phyloP scores from a whole-genome alignment of 163 green algal genomes.

The Prototheca cutis region DNA sequence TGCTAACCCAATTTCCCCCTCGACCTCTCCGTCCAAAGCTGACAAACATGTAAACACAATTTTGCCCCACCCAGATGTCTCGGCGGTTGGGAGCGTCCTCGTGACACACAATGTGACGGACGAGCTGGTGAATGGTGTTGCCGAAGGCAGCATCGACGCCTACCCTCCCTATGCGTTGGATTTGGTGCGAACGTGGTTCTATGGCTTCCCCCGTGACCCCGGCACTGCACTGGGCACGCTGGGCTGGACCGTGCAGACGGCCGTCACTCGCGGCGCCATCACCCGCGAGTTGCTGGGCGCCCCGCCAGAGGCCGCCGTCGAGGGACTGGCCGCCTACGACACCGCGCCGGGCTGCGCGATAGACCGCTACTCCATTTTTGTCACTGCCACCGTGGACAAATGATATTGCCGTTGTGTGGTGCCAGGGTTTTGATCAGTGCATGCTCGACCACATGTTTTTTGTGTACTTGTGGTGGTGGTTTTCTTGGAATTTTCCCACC shows the following conservation, averaged over 20 bases:
- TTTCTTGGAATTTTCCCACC: too few relatives aligned
- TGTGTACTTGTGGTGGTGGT: too few relatives aligned
- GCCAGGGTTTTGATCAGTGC: too few relatives aligned
- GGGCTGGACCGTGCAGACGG: background rate
- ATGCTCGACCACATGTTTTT: too few relatives aligned
- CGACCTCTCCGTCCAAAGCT: too few relatives aligned
- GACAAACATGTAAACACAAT: too few relatives aligned
- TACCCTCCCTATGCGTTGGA: slow-evolving; percentile 4
- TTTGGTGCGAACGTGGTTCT: slow-evolving; percentile 1
- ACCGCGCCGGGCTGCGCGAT: background rate
- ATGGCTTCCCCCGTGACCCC: background rate
- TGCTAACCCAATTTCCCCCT: too few relatives aligned
- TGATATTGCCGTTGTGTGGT: too few relatives aligned
- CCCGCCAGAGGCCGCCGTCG: background rate
- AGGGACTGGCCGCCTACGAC: slow-evolving; percentile 4
- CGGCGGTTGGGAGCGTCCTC: slow-evolving; percentile 27
- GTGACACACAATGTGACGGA: slow-evolving; percentile 22
- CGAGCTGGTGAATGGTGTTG: background rate
- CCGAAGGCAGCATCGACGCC: background rate
- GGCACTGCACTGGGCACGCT: background rate
- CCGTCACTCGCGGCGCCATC: background rate
- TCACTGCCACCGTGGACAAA: background rate
- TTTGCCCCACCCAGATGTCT: slow-evolving; percentile 25
- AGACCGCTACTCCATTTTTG: background rate
- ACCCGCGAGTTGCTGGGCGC: background rate